phyloP scores from a whole-genome alignment of 257 asterid species.

The Forsythia suspensa region DNA sequence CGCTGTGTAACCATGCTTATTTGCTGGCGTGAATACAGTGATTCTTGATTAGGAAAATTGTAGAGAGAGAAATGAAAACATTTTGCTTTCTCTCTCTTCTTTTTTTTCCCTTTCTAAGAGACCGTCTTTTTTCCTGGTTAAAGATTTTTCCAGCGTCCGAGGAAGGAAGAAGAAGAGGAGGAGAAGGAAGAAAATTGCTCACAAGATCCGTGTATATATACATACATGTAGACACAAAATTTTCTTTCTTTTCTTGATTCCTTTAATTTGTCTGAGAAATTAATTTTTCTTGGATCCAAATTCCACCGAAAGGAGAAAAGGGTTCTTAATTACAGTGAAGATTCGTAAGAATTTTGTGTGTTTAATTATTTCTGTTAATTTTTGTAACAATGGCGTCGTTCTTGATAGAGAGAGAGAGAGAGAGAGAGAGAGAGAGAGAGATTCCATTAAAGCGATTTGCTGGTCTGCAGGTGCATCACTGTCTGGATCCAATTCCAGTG shows the following conservation, averaged over 20 bases:
- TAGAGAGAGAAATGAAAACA: not conserved
- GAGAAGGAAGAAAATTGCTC: conserved; percentile 20
- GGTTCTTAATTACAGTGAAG: not conserved
- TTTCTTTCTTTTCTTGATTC: not conserved
- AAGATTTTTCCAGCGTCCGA: conserved; percentile 61
- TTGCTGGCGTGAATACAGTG: conserved; percentile 82
- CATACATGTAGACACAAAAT: not conserved
- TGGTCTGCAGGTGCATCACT: conserved; percentile 17
- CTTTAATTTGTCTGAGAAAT: not conserved
- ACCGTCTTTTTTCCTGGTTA: conserved; percentile 33
- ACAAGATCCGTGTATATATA: conserved; percentile 1
- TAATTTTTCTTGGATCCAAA: not conserved
- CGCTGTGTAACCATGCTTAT: conserved; percentile 88
- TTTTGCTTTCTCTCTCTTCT: not conserved
- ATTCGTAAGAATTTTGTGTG: not conserved
- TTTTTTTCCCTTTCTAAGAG: conserved; percentile 58
- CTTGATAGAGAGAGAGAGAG: not conserved
- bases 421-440: not conserved
- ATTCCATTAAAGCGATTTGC: conserved; percentile 12
- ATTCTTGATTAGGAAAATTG: conserved; percentile 40
- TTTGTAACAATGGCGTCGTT: not conserved
- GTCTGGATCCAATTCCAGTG: conserved; percentile 44
- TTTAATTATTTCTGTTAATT: conserved; percentile 14
- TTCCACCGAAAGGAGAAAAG: conserved; percentile 1
- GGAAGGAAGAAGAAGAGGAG: conserved; percentile 46